phyloP scores from a whole-genome alignment of 208 protist genomes.

The Acanthamoeba healyi region DNA sequence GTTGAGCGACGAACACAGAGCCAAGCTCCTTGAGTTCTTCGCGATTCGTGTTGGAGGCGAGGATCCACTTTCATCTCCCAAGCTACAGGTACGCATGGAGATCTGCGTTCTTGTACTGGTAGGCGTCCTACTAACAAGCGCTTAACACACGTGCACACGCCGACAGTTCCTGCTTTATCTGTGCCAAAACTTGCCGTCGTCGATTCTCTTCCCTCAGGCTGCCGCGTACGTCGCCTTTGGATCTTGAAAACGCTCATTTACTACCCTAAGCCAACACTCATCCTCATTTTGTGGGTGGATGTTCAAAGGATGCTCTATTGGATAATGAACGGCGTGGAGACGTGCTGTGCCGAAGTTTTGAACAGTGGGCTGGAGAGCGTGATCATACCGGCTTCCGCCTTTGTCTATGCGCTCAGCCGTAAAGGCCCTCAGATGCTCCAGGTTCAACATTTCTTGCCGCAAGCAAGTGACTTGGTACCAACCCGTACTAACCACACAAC shows the following conservation, averaged over 20 bases:
- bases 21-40: slow-evolving; percentile 21
- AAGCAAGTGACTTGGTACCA: no score
- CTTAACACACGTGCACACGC: no score
- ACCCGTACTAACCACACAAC: background rate
- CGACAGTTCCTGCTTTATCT: slow-evolving; percentile 9
- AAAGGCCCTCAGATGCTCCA: slow-evolving; percentile 14
- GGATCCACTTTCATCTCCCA: background rate
- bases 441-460: no score
- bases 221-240: background rate
- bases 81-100: background rate
- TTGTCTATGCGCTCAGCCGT: background rate
- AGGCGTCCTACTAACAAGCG: no score
- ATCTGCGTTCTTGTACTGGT: background rate
- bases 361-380: slow-evolving; percentile 22
- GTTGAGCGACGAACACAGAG: slow-evolving; percentile 5
- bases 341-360: slow-evolving; percentile 8
- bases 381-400: background rate
- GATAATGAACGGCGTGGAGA: background rate
- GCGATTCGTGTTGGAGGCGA: background rate
- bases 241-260: background rate
- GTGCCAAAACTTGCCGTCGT: background rate
- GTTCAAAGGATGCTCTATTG: background rate
- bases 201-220: slow-evolving; percentile 13
- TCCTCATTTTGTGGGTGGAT: background rate
- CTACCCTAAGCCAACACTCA: background rate